Base-by-base conservation (phyloP, 441 rosid genomes). In the Omphalea diandra region DNA sequence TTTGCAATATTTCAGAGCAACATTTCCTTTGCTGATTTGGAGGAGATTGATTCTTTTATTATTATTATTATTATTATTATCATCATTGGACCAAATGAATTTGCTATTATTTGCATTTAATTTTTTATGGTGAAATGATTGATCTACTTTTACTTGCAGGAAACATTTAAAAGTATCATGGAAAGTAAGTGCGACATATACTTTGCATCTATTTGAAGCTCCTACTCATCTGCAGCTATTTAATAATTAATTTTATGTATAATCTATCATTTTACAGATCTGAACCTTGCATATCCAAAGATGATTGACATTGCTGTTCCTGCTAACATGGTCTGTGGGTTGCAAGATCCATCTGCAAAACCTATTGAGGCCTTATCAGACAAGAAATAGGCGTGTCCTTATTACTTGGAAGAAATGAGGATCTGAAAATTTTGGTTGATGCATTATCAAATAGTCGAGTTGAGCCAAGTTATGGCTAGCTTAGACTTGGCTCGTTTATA, bases 231-330 rank as follows among this genome's bases (percentile, higher is more conserved):
- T 1, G n/a, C 7, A 31, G 22, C 40, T 57, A 6, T 26, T 50
- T 14, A 32, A 47, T 2, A 1, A 1, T 38, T 50, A 41, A 36
- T 12, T 46, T 56, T 20, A 41, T 14, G 20, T 47, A 18, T 22
- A 18, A 29, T 47, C 3, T 11, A 26, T 43, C 59, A 4, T 41
- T 54, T n/a, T 54, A 71, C 82, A 94, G 98, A 88, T 86, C 80
- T 94, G 59, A 89, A 88, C 60, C 84, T 94, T 68, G 46, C 91
- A 63, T 90, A 90, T 79, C 99, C 99, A 22, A 90, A 89, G 86
- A 90, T 90, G 97, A 90, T 94, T 52, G 97, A 90, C 74, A 69
- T 88, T 41, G 96, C 98, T 29, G 87, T 90, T 57, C 97, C 92
- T 41, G 88, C 93, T 69, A 94, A 92, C 69, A 72, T 92, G 91